Conservation (phyloP, 208 protist genomes). For the Wallacemonas rigidus region DNA sequence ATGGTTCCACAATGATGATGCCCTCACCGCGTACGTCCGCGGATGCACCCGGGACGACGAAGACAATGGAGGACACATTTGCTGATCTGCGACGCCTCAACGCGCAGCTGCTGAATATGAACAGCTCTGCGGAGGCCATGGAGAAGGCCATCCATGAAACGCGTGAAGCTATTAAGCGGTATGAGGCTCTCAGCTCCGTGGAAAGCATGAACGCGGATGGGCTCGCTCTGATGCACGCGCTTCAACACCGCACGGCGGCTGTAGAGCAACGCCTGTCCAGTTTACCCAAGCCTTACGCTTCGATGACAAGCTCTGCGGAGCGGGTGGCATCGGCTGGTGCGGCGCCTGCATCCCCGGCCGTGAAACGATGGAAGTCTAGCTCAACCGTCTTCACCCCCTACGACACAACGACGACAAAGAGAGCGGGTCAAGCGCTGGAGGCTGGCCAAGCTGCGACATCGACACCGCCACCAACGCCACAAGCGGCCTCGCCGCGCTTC, state of each 20-base stretch:
- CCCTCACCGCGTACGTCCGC: conserved; percentile 2
- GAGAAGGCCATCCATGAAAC: conserved; percentile 74
- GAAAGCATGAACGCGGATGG: conserved; percentile 54
- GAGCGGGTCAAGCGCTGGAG: too few species aligned
- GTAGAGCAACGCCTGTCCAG: conserved; percentile 60
- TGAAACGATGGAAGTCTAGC: not conserved
- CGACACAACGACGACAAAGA: conserved; percentile 2
- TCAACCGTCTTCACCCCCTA: conserved; percentile 9
- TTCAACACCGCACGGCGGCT: conserved; percentile 55
- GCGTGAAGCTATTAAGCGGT: conserved; percentile 56
- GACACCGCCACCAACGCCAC: not conserved
- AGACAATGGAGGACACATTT: conserved; percentile 51
- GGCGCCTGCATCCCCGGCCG: not conserved
- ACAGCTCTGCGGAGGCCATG: conserved; percentile 70
- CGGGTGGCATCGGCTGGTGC: not conserved
- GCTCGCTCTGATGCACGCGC: conserved; percentile 45
- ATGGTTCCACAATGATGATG: conserved; percentile 20
- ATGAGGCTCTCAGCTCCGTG: conserved; percentile 42
- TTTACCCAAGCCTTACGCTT: conserved; percentile 20
- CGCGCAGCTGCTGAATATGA: conserved; percentile 58
- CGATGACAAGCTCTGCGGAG: too few species aligned
- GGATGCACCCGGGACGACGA: conserved; percentile 19
- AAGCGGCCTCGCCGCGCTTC: conserved; percentile 4
- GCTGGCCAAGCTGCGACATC: too few species aligned
- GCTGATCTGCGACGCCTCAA: conserved; percentile 66